phyloP scores from a whole-genome alignment of 257 asterid species.

The Anisodus acutangulus region DNA sequence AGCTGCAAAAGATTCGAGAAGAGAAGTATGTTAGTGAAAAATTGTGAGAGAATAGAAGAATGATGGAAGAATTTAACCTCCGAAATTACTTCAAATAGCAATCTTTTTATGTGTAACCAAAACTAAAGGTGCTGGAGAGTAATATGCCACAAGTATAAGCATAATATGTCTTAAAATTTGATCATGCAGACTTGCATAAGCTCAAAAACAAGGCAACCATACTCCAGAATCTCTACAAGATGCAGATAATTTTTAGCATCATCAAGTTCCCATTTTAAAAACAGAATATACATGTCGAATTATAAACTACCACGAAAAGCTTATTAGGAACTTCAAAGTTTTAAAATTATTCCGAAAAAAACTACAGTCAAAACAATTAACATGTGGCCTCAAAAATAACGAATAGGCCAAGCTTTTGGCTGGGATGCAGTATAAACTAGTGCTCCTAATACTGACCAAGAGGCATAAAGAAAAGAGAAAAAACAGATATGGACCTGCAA shows the following conservation, averaged over 20 bases:
- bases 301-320: not conserved
- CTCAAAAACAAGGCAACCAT: not conserved
- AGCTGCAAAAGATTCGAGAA: constrained; percentile 50
- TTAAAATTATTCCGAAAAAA: not conserved
- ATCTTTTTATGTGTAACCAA: not conserved
- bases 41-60: not conserved
- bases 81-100: not conserved
- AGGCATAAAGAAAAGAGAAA: not conserved
- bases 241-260: not conserved
- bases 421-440: not conserved
- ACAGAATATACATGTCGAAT: not conserved
- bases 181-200: not conserved
- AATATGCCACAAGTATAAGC: not conserved
- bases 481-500: too few relatives aligned
- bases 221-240: not conserved
- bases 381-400: not conserved
- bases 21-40: constrained; percentile 4
- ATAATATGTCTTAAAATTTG: not conserved
- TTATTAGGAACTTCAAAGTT: not conserved
- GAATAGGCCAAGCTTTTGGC: not conserved
- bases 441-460: not conserved
- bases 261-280: not conserved
- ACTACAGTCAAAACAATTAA: not conserved
- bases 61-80: not conserved
- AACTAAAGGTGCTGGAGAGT: not conserved